phyloP scores from a whole-genome alignment of 257 asterid species.

The Knoxia roxburghii region DNA sequence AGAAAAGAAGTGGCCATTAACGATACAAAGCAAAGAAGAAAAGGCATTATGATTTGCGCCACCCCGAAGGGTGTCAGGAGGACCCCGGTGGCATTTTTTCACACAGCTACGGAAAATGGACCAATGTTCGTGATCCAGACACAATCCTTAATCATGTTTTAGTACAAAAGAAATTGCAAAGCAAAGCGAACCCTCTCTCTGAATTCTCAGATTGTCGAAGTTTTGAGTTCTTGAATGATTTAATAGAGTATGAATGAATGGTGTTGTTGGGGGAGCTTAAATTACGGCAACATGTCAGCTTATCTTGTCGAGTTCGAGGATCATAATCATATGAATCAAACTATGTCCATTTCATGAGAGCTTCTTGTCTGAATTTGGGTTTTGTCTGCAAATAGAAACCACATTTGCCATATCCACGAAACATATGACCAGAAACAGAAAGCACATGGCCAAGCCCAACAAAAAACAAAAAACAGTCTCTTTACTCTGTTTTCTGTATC shows the following conservation, averaged over 20 bases:
- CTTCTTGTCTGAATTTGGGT: not conserved
- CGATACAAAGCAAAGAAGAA: not conserved
- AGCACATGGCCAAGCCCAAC: conserved; percentile 10
- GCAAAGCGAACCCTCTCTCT: not conserved
- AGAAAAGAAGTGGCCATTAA: not conserved
- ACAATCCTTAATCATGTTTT: not conserved
- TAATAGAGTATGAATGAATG: not conserved
- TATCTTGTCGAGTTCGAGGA: not conserved
- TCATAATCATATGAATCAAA: too few relatives aligned
- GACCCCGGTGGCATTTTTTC: too few relatives aligned
- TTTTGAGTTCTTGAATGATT: conserved; percentile 11
- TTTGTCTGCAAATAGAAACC: not conserved
- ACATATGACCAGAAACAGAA: not conserved
- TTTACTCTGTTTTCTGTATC: not conserved
- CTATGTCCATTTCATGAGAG: too few relatives aligned
- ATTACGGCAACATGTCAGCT: conserved; percentile 14
- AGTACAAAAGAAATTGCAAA: too few relatives aligned
- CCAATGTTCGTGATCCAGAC: conserved; percentile 3
- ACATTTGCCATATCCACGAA: not conserved
- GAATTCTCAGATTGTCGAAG: not conserved
- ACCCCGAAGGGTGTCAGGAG: conserved; percentile 14
- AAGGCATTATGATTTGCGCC: conserved; percentile 15
- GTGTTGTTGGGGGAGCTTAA: conserved; percentile 10
- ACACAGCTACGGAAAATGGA: too few relatives aligned
- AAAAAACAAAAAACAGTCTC: not conserved